phyloP scores from a whole-genome alignment of 2,329 filamentous ascomycete species.

The Paraphaeosphaeria minitans region DNA sequence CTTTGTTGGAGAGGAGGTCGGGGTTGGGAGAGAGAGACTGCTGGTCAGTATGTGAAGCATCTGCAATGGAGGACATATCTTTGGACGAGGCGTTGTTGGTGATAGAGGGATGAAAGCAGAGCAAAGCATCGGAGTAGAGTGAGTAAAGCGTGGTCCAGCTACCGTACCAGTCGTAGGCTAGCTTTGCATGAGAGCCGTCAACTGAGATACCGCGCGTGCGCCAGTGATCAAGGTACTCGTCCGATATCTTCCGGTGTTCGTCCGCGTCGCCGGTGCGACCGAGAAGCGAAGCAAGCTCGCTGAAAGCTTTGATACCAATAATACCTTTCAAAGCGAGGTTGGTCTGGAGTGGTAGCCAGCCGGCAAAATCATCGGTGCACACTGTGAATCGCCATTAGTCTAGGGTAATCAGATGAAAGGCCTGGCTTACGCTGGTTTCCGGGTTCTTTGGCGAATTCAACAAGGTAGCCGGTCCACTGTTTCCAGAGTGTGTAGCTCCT shows the following conservation, averaged over 20 bases:
- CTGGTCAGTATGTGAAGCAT: constrained; percentile 28
- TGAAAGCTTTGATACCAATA: constrained; percentile 80
- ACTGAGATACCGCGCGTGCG: constrained; percentile 71
- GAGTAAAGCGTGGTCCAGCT: constrained; percentile 88
- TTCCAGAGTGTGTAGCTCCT: constrained; percentile 74
- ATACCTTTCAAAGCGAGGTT: constrained; percentile 85
- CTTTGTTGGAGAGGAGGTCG: constrained; percentile 33
- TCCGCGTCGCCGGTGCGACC: constrained; percentile 62
- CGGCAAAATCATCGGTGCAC: constrained; percentile 84
- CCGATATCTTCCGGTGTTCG: constrained; percentile 66
- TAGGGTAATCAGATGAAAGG: background rate
- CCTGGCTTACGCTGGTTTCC: constrained; percentile 66
- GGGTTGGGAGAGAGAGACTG: constrained; percentile 14
- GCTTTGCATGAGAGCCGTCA: constrained; percentile 72
- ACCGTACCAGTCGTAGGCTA: constrained; percentile 79
- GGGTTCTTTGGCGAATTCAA: constrained; percentile 75
- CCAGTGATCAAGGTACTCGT: constrained; percentile 75
- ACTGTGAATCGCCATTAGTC: constrained; percentile 51
- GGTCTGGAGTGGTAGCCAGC: constrained; percentile 76
- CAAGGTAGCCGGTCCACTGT: constrained; percentile 79
- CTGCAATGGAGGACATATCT: constrained; percentile 15
- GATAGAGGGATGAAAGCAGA: constrained; percentile 74
- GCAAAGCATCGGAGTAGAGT: constrained; percentile 77
- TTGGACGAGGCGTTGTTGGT: constrained; percentile 36
- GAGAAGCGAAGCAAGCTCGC: constrained; percentile 67